phyloP scores from a whole-genome alignment of 768 basidiomycete species.

The Termitomyces sp. region DNA sequence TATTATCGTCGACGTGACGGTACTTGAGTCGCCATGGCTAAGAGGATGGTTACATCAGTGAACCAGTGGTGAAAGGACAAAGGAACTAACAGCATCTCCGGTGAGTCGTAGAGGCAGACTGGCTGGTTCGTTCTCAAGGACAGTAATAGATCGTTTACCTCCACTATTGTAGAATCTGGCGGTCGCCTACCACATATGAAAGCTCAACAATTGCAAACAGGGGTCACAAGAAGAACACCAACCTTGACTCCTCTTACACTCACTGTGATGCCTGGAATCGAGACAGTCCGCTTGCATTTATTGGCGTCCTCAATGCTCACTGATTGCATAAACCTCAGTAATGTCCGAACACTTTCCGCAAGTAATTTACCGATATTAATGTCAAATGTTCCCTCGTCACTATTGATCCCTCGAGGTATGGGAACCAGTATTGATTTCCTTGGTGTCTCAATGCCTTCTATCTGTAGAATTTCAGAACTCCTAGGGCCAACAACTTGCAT shows the following conservation, averaged over 20 bases:
- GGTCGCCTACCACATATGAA: constrained; percentile 53
- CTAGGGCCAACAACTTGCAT: constrained; percentile 75
- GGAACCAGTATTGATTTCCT: constrained; percentile 56
- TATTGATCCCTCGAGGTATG: constrained; percentile 61
- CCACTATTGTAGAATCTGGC: constrained; percentile 77
- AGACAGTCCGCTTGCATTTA: constrained; percentile 74
- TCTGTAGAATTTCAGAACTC: constrained; percentile 50
- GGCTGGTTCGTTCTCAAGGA: constrained; percentile 70
- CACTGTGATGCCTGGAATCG: constrained; percentile 73
- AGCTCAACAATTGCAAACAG: background rate
- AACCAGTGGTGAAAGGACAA: background rate
- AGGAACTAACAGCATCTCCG: constrained; percentile 72
- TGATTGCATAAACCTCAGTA: constrained; percentile 21
- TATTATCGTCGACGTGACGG: constrained; percentile 41
- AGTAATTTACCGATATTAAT: constrained; percentile 60
- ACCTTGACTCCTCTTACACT: constrained; percentile 82
- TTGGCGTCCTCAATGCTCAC: constrained; percentile 85
- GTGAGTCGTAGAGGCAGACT: constrained; percentile 80
- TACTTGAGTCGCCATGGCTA: constrained; percentile 91
- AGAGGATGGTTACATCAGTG: constrained; percentile 1
- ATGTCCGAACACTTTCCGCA: background rate
- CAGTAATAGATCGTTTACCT: constrained; percentile 48
- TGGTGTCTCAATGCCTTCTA: constrained; percentile 49
- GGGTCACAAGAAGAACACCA: constrained; percentile 13
- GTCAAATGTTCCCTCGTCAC: constrained; percentile 71